Evolutionary conservation across 768 basidiomycete species (phyloP), one percentile per base, ranked within the genome.

Genomic region (Saitozyma podzolica): DNA sequence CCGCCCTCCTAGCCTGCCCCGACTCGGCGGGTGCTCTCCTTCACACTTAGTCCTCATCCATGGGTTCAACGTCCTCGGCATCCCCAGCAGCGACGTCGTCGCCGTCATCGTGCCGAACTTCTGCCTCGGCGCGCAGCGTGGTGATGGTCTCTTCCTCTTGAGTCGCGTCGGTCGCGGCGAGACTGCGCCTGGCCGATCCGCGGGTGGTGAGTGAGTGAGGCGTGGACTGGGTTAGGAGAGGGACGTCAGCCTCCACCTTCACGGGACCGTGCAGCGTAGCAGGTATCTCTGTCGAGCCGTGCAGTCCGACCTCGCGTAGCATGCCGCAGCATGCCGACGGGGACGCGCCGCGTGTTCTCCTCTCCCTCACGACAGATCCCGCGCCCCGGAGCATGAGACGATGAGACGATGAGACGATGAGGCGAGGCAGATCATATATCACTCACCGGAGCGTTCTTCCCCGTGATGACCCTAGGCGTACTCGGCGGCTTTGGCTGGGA

Each of bases 381-480:
- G 29, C 2, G 29, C 29, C 29, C 29, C 29, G 29, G 29, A 29
- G 5, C 2, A 29, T 29, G 29, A 29, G 29, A 29, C 29, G 29
- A 29, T 5, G 45, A 47, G 13, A 47, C 45, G 45, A 11, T 17
- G 11, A 11, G 45, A 13, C 45, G 45, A 11, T 7, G 51, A 52
- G 19, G 2, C 51, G 51, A 52, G 19, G 2, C 20, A 10, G 2
- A 52, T 17, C 47, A 14, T 14, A 6, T 6, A 17, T 39, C 37
- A 59, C 67, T 56, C 41, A 71, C 69, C 37, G 69, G 69, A 19
- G 61, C 69, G 56, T 64, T 71, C 50, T 71, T 71, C 39, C 64
- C 69, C 7, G 66, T 59, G 19, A 64, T 14, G n/a, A 66, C 40
- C 50, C 56, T 60, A 14, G 69, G 66, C 42, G 64, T 63, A 9